These are phyloP conservation scores for Emiliania huxleyi DNA, from an alignment of 78 protist species.

Conservation along the genomic window DNA sequence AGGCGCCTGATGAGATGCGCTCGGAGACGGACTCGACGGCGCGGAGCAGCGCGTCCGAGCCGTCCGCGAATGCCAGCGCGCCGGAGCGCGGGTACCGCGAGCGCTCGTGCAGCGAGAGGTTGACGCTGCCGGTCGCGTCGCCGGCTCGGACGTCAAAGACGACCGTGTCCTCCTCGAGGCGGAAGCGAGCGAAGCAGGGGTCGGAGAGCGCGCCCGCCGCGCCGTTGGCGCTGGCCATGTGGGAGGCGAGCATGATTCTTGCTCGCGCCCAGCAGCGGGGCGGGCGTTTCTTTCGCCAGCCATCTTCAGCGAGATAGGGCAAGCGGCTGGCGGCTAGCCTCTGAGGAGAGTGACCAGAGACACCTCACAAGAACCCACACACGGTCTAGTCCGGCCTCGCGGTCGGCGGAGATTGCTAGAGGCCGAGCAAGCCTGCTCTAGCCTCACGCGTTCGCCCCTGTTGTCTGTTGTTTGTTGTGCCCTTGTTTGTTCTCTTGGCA, in stretches of 20 bases:
- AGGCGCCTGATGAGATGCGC: not conserved
- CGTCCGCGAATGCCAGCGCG: not conserved
- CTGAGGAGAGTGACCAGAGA: no score
- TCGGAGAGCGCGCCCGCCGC: not conserved
- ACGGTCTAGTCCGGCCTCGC: no score
- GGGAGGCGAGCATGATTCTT: not conserved
- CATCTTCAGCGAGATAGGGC: no score
- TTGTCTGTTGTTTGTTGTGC: no score
- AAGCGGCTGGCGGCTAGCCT: no score
- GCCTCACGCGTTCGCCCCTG: no score
- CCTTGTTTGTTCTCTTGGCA: no score
- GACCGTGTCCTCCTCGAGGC: slow-evolving; percentile 4
- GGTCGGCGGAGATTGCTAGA: no score
- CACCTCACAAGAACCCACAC: no score
- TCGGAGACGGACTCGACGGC: not conserved
- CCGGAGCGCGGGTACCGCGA: not conserved
- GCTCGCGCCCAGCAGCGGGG: no score
- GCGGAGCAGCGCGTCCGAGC: not conserved
- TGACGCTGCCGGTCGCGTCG: not conserved
- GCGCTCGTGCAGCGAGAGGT: not conserved
- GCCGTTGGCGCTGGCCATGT: not conserved
- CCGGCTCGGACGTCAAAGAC: not conserved
- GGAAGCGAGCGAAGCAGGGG: not conserved
- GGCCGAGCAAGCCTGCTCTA: no score
- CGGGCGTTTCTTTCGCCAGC: no score